Base-by-base conservation (phyloP, 768 basidiomycete species). In the Cyclocybe cylindracea region DNA sequence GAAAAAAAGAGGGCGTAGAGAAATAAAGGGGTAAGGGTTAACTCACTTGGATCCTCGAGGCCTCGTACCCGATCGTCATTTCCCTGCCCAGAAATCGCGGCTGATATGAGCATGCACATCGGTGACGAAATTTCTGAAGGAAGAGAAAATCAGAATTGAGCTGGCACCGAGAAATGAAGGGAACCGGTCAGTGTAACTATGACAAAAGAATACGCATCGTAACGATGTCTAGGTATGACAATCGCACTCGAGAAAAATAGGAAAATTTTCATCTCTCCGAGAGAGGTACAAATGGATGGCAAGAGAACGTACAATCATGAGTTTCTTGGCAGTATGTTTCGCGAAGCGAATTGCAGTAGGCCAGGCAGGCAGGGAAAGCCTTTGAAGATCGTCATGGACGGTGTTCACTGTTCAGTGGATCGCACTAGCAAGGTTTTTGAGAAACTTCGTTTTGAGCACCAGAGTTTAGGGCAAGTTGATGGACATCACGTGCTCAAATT, bases 121-220 rank as follows among this genome's bases (percentile, higher is more conserved):
- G 24, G 5, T 24, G 5, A 24, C 24, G 5, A 3, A 32, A 24
- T 35, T 51, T 34, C 40, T 36, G 37, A 18, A 19, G 10, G 39
- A 42, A 34, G 10, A 31, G 10, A 35, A 37, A 14, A 24, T 49
- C 19, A 34, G 33, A 9, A 9, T 16, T 24, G n/a, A 16, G 31
- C 16, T 6, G 29, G 11, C 37, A 46, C 8, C 5, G 24, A 24
- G 24, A 24, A 3, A 3, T 24, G 24, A 24, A 24, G 24, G 53
- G 61, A 70, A 78, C 80, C 74, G 77, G 81, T 91, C 89, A 90
- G 89, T 86, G 89, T 91, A 90, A 90, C 89, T 89, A 91, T 91
- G 89, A 91, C 89, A 87, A 80, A 75, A 78, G 76, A 66, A 66
- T 66, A 67, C 75, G 72, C 87, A 83, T 77, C 56, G 82, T 69